Evolutionary conservation across 441 rosid species (phyloP), one percentile per base, ranked within the genome.

Genomic region (Omphalea diandra): DNA sequence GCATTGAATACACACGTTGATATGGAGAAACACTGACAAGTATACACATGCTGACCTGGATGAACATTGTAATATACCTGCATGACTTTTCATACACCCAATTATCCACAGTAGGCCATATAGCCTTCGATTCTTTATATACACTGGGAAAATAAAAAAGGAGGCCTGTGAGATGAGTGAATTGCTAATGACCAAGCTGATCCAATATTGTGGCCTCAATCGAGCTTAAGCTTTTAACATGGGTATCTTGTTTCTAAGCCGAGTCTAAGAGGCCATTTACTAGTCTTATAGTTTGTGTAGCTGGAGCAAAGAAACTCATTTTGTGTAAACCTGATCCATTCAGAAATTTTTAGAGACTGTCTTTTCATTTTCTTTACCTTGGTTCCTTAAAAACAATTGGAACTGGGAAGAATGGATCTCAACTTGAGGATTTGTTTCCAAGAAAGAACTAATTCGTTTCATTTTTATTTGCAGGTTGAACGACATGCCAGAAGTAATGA

Each of bases 401-500:
- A 20, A 59, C 22, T 20, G 11, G 46, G 22, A 32, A 60, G 18
- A 36, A 35, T 36, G 64, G 64, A 60, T 36, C 31, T 20, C 35
- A 7, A 58, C 47, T 43, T 1, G 24, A 5, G 24, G 18, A 2
- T 47, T n/a, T 12, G 50, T 35, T 32, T 5, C 18, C 32, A 4
- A 20, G 54, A 69, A 33, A 18, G 7, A 54, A 33, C n/a, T 70
- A 5, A 32, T 47, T 17, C 15, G 11, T 22, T 64, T 29, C 26
- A 31, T n/a, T 53, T 54, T 20, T 22, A 20, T 68, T 58, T 79
- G 66, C 86, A 88, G 97, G 73, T 59, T 80, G 80, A 64, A 76
- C 67, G 82, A 81, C 27, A 62, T 58, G 62, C 82, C 84, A 0
- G 86, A 86, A 62, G 36, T 58, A 47, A 83, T 79, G 86, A 80